Evolutionary conservation across 139 green algal genomes (phyloP), one percentile per base, ranked within the genome.

Genomic region (Trebouxia sp.): DNA sequence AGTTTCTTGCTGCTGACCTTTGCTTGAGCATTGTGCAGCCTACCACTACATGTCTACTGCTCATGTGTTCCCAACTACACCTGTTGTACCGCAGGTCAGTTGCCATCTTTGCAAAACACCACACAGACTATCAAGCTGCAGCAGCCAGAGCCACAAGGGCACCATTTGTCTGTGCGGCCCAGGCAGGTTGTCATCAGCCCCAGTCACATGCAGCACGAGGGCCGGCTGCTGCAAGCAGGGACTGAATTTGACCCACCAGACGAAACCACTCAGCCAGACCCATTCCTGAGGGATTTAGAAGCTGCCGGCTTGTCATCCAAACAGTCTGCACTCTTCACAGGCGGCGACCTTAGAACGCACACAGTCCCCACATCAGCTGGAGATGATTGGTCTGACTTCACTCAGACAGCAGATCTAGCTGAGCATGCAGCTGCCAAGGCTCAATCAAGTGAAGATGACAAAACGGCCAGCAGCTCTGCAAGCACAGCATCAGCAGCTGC

Each of bases 81-180:
- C 26, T 22, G n/a, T 22, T 35, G 22, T 42, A 5, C 7, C 43
- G 35, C 62, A 72, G 62, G 62, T 17, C 62, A 72, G 20, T 24
- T 72, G 62, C 62, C 62, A 45, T 28, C 62, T 24, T 6, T 30
- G 12, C 62, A 72, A 32, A 35, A 9, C 12, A n/a, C 62, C 11
- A 35, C 42, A 72, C 62, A 72, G 62, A 32, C 62, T 24, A 72
- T 72, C 62, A 72, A 15, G 32, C 62, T 72, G 15, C 62, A 72
- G 32, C 62, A 35, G 3, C n/a, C 62, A 72, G 1, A 42, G 5
- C 32, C 17, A 43, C 62, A 32, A 72, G 32, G 15, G 43, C 43
- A 14, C 12, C 62, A 70, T 15, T 32, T 26, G 0, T 43, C 35
- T 3, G 37, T 30, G 32, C 37, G 62, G 32, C 62, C 17, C 11